phyloP scores from a whole-genome alignment of 2,329 filamentous ascomycete species.

The Beauveria sp. region DNA sequence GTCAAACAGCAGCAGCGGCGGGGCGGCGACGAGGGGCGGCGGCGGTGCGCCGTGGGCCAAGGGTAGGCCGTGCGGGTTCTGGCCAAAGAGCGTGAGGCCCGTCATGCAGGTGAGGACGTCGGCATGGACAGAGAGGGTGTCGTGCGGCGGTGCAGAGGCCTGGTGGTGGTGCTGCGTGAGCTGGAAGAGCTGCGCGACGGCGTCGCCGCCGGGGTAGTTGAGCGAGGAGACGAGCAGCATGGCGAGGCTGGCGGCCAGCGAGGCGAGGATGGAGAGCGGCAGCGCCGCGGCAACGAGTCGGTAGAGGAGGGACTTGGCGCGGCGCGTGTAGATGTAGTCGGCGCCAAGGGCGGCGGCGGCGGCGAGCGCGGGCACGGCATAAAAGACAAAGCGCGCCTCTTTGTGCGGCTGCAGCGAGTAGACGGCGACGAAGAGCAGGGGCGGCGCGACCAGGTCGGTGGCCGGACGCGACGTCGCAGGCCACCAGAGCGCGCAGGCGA shows the following conservation, averaged over 20 bases:
- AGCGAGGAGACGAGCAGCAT: constrained; percentile 75
- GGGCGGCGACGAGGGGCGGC: constrained; percentile 14
- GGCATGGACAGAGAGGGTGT: constrained; percentile 45
- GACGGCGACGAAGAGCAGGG: constrained; percentile 62
- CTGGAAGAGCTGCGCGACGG: constrained; percentile 49
- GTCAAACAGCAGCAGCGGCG: constrained; percentile 38
- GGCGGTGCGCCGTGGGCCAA: constrained; percentile 22
- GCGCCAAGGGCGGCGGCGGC: constrained; percentile 68
- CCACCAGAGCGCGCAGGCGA: constrained; percentile 43
- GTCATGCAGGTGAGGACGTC: constrained; percentile 66
- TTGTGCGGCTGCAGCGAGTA: constrained; percentile 94
- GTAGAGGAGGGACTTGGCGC: constrained; percentile 53
- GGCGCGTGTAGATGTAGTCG: constrained; percentile 58
- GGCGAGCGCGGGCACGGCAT: constrained; percentile 74
- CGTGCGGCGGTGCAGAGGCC: constrained; percentile 15
- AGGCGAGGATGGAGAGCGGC: constrained; percentile 49
- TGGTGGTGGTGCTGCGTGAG: constrained; percentile 17
- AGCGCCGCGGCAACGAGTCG: constrained; percentile 47
- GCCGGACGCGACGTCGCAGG: constrained; percentile 37
- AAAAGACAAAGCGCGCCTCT: constrained; percentile 92
- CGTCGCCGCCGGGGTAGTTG: constrained; percentile 90
- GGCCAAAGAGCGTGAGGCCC: constrained; percentile 58
- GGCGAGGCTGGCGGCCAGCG: constrained; percentile 52
- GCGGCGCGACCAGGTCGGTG: constrained; percentile 52
- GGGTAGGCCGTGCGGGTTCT: constrained; percentile 33